phyloP scores from a whole-genome alignment of 2,329 filamentous ascomycete species.

The Microcyclospora tardicrescens region DNA sequence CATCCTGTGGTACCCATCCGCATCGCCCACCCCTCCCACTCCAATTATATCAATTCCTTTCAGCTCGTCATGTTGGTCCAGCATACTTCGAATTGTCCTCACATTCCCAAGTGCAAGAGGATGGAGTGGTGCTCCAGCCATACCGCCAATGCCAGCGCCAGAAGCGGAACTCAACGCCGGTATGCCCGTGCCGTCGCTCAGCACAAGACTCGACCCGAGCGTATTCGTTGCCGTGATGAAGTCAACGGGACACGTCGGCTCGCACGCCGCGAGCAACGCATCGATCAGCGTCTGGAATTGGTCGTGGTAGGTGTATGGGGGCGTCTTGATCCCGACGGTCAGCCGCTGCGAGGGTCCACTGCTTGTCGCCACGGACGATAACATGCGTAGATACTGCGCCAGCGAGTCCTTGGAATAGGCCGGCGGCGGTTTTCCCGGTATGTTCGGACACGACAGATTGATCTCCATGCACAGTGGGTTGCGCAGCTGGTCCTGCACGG shows the following conservation, averaged over 20 bases:
- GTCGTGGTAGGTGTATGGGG: conserved; percentile 58
- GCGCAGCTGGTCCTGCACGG: conserved; percentile 17
- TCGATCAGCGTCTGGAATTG: conserved; percentile 48
- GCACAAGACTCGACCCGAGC: conserved; percentile 53
- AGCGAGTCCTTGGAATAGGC: conserved; percentile 49
- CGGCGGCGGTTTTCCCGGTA: conserved; percentile 53
- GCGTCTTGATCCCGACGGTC: conserved; percentile 54
- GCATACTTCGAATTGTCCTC: conserved; percentile 46
- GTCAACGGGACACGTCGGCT: conserved; percentile 35
- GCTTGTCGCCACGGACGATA: conserved; percentile 29
- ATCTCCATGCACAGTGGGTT: conserved; percentile 57
- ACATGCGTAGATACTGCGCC: conserved; percentile 39
- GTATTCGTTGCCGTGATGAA: conserved; percentile 69
- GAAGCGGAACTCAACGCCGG: conserved; percentile 40
- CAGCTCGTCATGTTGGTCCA: conserved; percentile 40
- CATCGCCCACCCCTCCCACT: conserved; percentile 58
- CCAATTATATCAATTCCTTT: conserved; percentile 52
- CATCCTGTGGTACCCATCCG: conserved; percentile 52
- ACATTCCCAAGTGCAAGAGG: conserved; percentile 66
- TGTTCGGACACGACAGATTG: conserved; percentile 70
- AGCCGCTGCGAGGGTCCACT: not conserved
- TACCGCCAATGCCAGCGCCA: conserved; percentile 49
- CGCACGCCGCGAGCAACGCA: conserved; percentile 32
- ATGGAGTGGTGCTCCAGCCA: conserved; percentile 61
- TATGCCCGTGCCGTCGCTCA: conserved; percentile 22